Evolutionary conservation across 768 basidiomycete species (phyloP).

Genomic region (Suillus tomentosus): DNA sequence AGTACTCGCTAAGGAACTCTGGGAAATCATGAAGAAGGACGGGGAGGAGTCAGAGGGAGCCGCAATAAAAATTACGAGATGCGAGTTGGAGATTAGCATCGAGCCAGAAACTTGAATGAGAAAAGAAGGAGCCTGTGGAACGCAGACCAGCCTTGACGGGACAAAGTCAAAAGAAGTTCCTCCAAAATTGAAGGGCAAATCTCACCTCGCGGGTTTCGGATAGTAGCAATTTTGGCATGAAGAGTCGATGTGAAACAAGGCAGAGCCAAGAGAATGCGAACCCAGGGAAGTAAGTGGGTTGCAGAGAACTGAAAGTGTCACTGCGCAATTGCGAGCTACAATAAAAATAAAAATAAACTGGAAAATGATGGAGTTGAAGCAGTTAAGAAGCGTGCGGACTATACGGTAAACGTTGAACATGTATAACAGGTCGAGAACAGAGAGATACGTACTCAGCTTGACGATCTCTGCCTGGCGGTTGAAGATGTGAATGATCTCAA

Average conservation of each 20-base stretch:
- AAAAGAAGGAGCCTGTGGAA: slow-evolving; percentile 95
- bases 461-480: no score
- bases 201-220: slow-evolving; percentile 85
- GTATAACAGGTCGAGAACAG: no score
- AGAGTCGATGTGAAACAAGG: slow-evolving; percentile 90
- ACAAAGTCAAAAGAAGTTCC: slow-evolving; percentile 13
- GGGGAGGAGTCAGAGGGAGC: slow-evolving; percentile 85
- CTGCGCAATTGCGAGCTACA: slow-evolving; percentile 40
- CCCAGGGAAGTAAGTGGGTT: slow-evolving; percentile 97
- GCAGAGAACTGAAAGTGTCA: slow-evolving; percentile 93
- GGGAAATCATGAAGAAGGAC: slow-evolving; percentile 99
- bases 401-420: no score
- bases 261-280: slow-evolving; percentile 99
- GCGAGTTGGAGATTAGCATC: slow-evolving; percentile 78
- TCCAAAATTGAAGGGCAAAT: neutral
- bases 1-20: slow-evolving; percentile 95
- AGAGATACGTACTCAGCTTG: no score
- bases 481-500: no score
- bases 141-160: slow-evolving; percentile 81
- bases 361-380: no score
- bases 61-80: slow-evolving; percentile 86
- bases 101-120: slow-evolving; percentile 91
- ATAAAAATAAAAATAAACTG: neutral
- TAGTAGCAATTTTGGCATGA: slow-evolving; percentile 82
- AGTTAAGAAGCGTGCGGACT: no score